Evolutionary conservation across 164 flowering plant genomes (phyloP).

Genomic region (Liriodendron chinense): DNA sequence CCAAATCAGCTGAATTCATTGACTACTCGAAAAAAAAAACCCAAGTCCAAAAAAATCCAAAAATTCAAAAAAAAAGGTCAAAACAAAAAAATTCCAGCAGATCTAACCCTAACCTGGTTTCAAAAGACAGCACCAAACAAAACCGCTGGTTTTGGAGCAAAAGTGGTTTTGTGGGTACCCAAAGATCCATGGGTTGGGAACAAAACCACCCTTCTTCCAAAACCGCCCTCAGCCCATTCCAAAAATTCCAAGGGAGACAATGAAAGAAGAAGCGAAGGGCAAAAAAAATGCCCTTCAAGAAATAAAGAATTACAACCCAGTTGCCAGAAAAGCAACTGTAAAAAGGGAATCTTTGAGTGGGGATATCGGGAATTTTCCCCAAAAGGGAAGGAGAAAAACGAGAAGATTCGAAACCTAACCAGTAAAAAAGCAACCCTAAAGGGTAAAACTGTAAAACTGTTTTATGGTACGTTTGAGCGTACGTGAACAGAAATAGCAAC

Average conservation of each 20-base stretch:
- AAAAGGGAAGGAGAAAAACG: background rate
- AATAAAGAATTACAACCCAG: background rate
- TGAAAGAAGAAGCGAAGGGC: background rate
- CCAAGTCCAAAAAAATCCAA: background rate
- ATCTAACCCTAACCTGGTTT: background rate
- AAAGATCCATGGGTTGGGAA: background rate
- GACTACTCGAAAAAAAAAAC: background rate
- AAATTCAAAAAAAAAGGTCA: background rate
- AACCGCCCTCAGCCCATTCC: background rate
- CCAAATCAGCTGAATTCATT: background rate
- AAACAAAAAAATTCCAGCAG: background rate
- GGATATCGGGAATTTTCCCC: background rate
- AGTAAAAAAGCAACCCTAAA: background rate
- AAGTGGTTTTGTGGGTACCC: background rate
- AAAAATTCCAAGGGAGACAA: background rate
- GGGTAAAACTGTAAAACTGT: background rate
- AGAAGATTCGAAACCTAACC: background rate
- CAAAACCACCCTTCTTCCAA: background rate
- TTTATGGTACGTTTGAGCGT: background rate
- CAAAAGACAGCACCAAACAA: background rate
- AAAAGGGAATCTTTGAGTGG: background rate
- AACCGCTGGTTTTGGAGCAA: slow-evolving; percentile 2
- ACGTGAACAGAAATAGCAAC: too few species aligned
- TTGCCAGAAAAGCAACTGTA: background rate
- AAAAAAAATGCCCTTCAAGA: too few species aligned